Evolutionary conservation across 1,139 yeast genomes (phyloP).

Genomic region (Suhomyces bolitotheri): DNA sequence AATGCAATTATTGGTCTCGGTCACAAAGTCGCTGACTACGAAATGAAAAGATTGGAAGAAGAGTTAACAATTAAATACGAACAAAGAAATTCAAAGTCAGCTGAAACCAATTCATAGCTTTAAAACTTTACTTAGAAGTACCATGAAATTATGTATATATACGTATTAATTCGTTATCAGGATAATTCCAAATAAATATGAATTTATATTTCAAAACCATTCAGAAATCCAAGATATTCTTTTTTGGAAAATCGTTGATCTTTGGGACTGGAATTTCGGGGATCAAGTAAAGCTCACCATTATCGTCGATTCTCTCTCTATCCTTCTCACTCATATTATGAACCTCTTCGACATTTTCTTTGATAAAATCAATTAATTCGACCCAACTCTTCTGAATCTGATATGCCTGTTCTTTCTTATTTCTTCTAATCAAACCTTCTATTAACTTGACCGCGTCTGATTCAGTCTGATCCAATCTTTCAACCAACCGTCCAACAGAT

Average conservation of each 20-base stretch:
- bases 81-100: neutral
- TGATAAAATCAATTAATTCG: conserved; percentile 56
- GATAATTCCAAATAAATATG: neutral
- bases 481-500: conserved; percentile 85
- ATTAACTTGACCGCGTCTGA: conserved; percentile 73
- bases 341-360: conserved; percentile 67
- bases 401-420: conserved; percentile 76
- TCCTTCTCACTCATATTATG: conserved; percentile 80
- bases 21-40: conserved; percentile 22
- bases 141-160: no score
- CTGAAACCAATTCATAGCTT: neutral
- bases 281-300: conserved; percentile 76
- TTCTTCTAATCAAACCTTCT: conserved; percentile 74
- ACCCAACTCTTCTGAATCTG: conserved; percentile 72
- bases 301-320: conserved; percentile 84
- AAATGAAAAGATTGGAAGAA: conserved; percentile 11
- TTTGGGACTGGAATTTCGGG: conserved; percentile 72
- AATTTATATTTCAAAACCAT: neutral
- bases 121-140: neutral
- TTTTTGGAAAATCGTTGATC: conserved; percentile 59
- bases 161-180: no score
- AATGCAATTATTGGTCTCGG: conserved; percentile 36
- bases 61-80: conserved; percentile 5
- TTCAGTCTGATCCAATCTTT: conserved; percentile 73
- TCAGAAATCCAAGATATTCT: conserved; percentile 54